These are phyloP conservation scores for Arctium lappa DNA, from an alignment of 129 eudicot species.

Conservation along the genomic window DNA sequence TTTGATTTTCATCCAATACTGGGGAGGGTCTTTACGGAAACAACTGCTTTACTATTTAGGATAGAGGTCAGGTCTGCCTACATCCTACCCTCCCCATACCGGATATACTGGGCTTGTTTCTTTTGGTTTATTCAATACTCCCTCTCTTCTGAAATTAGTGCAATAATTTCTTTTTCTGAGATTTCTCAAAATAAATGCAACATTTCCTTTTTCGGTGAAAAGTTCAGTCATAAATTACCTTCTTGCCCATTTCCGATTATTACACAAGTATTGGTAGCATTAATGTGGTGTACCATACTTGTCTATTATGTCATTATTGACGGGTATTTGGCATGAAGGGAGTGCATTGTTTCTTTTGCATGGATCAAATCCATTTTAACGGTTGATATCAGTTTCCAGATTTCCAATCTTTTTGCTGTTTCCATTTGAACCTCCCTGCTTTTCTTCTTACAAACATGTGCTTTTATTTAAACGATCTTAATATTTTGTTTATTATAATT, in stretches of 20 bases:
- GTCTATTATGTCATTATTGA: background rate
- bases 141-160: background rate
- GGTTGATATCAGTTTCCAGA: too few species aligned
- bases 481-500: slow-evolving; percentile 14
- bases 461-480: background rate
- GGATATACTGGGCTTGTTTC: too few species aligned
- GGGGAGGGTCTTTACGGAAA: too few species aligned
- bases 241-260: background rate
- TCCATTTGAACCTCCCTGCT: background rate
- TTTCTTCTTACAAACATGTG: background rate
- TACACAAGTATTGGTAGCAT: background rate
- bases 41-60: too few species aligned
- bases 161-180: background rate
- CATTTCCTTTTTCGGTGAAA: background rate
- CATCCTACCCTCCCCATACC: too few species aligned
- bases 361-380: too few species aligned
- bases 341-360: too few species aligned
- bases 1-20: background rate
- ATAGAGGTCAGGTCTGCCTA: too few species aligned
- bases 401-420: too few species aligned
- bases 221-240: background rate
- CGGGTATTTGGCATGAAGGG: background rate
- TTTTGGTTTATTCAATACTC: too few species aligned
- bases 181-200: background rate
- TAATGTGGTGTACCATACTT: background rate